Evolutionary conservation across 805 yeast genomes (phyloP), one percentile per base, ranked within the genome.

Genomic region (Teunomyces panamensis): DNA sequence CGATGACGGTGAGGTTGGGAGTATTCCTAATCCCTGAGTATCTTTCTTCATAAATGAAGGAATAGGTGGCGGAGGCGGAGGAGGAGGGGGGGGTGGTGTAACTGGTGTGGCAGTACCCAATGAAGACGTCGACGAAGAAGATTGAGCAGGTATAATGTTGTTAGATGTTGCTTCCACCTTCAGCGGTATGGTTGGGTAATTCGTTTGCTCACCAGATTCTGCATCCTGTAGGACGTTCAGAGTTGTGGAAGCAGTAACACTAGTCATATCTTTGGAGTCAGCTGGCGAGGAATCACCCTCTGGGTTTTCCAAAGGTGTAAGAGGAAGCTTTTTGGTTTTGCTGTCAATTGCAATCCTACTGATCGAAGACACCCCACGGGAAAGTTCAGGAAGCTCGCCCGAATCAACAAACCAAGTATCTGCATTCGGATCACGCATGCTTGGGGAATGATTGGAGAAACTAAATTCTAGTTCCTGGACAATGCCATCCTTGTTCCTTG

Each of bases 401-500:
- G 41, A 24, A 26, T 37, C 26, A n/a, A 37, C 41, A 37, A 37
- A 37, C 41, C 41, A 37, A 20, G 41, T 37, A 26, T 37, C 41
- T 7, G 41, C 30, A 11, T 37, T 37, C 11, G 41, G 30, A n/a
- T 37, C 41, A 10, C 17, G 16, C 9, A 10, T 11, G n/a, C 3
- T 9, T 7, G 29, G 30, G 2, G 41, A n/a, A 13, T 37, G 17
- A n/a, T 28, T 37, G 16, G 53, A 49, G 17, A 48, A 48, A 14
- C 49, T 50, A 26, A 28, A 36, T 33, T 52, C 54, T 41, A 50
- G 45, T 37, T 50, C 56, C 9, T 20, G 44, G 10, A 50, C 49
- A 16, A 50, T 46, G 27, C 46, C 44, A 41, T 43, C 46, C 11
- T 47, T 39, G 24, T 39, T 20, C 24, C 24, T 20, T 20, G 24